Evolutionary conservation across 106 monocot genomes (phyloP).

Genomic region (Amphibolis antarctica): DNA sequence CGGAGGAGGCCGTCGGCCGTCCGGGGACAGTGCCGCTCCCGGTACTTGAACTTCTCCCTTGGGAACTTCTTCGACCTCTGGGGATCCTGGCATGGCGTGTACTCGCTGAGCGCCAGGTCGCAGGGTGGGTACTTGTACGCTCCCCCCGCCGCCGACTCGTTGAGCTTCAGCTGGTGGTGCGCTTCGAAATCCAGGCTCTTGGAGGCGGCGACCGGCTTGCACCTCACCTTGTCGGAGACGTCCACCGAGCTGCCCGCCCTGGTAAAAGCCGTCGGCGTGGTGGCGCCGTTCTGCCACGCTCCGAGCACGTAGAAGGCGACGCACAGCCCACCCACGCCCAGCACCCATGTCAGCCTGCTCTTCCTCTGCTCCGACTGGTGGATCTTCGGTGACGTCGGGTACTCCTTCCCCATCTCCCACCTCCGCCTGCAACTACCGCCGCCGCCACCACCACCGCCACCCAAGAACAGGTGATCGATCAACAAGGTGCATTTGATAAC

Average conservation of each 20-base stretch:
- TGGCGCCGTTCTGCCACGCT: constrained; percentile 51
- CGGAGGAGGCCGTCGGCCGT: constrained; percentile 30
- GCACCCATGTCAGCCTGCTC: constrained; percentile 24
- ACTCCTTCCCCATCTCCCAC: constrained; percentile 61
- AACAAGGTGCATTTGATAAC: too few species aligned
- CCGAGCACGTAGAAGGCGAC: constrained; percentile 61
- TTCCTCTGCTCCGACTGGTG: constrained; percentile 28
- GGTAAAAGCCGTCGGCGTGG: constrained; percentile 1
- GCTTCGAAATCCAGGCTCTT: constrained; percentile 39
- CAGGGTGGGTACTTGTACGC: constrained; percentile 25
- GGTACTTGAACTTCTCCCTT: constrained; percentile 39
- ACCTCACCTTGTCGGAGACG: background rate
- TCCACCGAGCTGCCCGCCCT: background rate
- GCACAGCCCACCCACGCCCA: constrained; percentile 41
- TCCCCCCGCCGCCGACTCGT: background rate
- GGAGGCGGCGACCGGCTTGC: background rate
- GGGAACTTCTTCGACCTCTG: constrained; percentile 33
- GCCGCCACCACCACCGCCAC: too few species aligned
- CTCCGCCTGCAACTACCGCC: too few species aligned
- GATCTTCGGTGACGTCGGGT: constrained; percentile 44
- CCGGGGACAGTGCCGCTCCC: constrained; percentile 53
- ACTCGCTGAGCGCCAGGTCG: constrained; percentile 37
- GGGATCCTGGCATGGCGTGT: constrained; percentile 64
- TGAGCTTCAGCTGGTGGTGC: constrained; percentile 33
- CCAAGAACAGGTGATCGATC: too few species aligned